Evolutionary conservation across 805 yeast species (phyloP).

Genomic region (Myxozyma melibiosi): DNA sequence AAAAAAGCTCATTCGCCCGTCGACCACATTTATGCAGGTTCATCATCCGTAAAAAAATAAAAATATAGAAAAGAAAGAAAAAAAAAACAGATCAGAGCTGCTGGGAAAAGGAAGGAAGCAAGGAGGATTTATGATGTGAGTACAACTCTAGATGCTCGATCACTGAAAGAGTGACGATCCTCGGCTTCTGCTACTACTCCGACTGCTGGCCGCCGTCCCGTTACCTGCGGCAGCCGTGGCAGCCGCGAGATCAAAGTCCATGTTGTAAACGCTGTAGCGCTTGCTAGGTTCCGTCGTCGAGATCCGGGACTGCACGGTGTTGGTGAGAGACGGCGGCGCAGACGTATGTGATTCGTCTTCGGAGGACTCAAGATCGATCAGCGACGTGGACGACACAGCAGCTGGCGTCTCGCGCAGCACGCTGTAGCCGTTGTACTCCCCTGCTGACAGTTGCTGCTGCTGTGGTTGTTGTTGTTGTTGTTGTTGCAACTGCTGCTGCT

Average conservation of each 20-base stretch:
- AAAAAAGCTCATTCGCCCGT: too few relatives aligned
- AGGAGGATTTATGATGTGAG: neutral
- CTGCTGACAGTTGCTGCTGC: too few relatives aligned
- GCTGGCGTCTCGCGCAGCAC: slow-evolving; percentile 21
- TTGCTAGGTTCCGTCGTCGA: slow-evolving; percentile 13
- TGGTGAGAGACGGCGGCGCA: neutral
- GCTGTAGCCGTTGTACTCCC: slow-evolving; percentile 27
- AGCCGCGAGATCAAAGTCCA: slow-evolving; percentile 12
- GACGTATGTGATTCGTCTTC: slow-evolving; percentile 17
- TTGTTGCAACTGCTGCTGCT: neutral
- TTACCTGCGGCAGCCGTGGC: neutral
- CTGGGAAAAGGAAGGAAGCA: too few relatives aligned
- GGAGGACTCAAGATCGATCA: slow-evolving; percentile 30
- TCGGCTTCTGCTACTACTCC: slow-evolving; percentile 1
- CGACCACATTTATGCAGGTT: too few relatives aligned
- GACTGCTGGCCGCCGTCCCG: neutral
- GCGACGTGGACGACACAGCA: slow-evolving; percentile 16
- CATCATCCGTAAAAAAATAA: too few relatives aligned
- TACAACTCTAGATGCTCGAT: neutral
- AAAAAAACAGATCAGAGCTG: too few relatives aligned
- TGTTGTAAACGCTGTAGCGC: slow-evolving; percentile 20
- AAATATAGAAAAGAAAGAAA: neutral
- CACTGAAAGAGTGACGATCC: neutral
- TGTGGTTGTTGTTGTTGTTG: neutral
- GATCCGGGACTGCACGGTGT: slow-evolving; percentile 1